Evolutionary conservation across 805 yeast species (phyloP), one percentile per base, ranked within the genome.

Genomic region (Hanseniaspora thailandica): DNA sequence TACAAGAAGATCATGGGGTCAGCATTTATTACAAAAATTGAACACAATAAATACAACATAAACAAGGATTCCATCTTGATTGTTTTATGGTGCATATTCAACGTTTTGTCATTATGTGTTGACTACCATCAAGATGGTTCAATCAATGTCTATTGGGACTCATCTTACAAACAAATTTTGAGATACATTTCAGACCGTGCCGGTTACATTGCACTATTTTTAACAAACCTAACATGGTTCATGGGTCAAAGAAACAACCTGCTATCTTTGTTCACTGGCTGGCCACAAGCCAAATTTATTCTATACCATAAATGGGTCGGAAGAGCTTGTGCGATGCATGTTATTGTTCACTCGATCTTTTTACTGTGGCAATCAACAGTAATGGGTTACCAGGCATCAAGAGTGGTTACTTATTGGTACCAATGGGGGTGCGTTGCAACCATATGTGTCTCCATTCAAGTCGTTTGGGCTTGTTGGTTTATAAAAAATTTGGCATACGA

Each of bases 191-290:
- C 76, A 26, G 82, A 78, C 63, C 69, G 84, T 63, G 64, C 78
- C 10, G 82, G 76, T 31, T 56, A 76, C 25, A 64, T 76, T 57
- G 65, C 74, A 3, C 62, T 75, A 45, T 77, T 72, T 56, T 52
- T 78, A 54, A 69, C 80, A 55, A 85, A 86, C 2, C 63, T 75
- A 8, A 62, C 80, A 10, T 74, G 76, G 56, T 68, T 82, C 53
- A 80, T 84, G 65, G 84, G 84, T 4, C 82, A 84, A 26, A 70
- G 90, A 58, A 85, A 84, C 64, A 84, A 82, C 60, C 75, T 86
- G 36, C 68, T 84, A 61, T 72, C 76, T 54, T 69, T 69, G 66
- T 52, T 80, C 12, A 76, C 88, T 1, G 86, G 88, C 4, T 76
- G 85, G 75, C 66, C 78, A 4, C 77, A 74, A 58, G 70, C 80